Evolutionary conservation across 352 stramenopile species (phyloP).

Genomic region (Globisporangium alternatum): DNA sequence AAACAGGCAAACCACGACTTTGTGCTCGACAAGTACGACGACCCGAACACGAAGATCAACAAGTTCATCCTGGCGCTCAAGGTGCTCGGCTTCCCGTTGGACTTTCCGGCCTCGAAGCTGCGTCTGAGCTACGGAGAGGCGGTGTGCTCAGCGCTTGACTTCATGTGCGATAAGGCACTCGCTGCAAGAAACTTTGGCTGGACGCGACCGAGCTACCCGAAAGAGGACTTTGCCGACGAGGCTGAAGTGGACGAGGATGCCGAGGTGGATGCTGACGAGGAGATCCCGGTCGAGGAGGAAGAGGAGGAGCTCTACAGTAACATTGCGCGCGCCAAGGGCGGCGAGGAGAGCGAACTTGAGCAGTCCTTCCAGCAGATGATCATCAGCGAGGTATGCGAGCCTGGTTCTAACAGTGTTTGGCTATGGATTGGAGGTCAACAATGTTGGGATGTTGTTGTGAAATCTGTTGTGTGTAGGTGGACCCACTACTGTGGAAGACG

Average conservation of each 20-base stretch:
- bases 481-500: conserved; percentile 80
- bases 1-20: conserved; percentile 79
- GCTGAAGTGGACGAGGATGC: conserved; percentile 53
- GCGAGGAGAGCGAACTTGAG: conserved; percentile 54
- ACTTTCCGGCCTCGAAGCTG: conserved; percentile 78
- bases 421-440: neutral
- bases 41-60: conserved; percentile 85
- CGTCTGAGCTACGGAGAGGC: conserved; percentile 78
- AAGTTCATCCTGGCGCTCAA: conserved; percentile 85
- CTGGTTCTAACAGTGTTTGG: neutral
- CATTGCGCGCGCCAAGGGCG: conserved; percentile 35
- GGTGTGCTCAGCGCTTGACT: conserved; percentile 68
- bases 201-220: conserved; percentile 66
- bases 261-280: conserved; percentile 36
- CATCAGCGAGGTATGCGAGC: conserved; percentile 41
- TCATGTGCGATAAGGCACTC: conserved; percentile 81
- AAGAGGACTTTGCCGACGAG: conserved; percentile 68
- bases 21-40: conserved; percentile 86
- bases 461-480: conserved; percentile 29
- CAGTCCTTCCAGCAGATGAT: conserved; percentile 86
- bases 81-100: conserved; percentile 74
- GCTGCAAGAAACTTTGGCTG: conserved; percentile 59
- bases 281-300: conserved; percentile 19
- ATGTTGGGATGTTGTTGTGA: neutral
- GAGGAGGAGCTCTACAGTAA: conserved; percentile 50